Evolutionary conservation across 139 green algal genomes (phyloP).

Genomic region (Picochlorum sp.): DNA sequence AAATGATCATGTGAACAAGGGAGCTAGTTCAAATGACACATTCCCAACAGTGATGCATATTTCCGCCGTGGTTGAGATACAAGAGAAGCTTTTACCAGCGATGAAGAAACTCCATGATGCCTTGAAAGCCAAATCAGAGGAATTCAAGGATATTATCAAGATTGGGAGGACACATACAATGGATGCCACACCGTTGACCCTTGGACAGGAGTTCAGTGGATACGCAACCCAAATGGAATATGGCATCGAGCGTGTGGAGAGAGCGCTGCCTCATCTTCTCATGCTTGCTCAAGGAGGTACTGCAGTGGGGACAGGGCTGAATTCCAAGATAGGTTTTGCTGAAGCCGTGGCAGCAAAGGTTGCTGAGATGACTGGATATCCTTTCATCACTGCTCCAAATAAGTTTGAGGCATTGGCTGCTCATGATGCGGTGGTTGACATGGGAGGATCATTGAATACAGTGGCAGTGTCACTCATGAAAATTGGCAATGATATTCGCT

Average conservation of each 20-base stretch:
- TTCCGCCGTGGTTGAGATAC: conserved; percentile 62
- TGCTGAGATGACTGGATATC: conserved; percentile 70
- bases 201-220: conserved; percentile 91
- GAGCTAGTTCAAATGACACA: conserved; percentile 92
- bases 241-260: conserved; percentile 59
- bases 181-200: conserved; percentile 88
- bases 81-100: conserved; percentile 57
- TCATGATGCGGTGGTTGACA: conserved; percentile 84
- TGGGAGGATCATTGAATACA: conserved; percentile 79
- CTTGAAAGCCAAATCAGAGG: conserved; percentile 57
- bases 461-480: conserved; percentile 89
- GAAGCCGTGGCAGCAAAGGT: conserved; percentile 64
- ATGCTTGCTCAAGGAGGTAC: conserved; percentile 87
- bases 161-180: conserved; percentile 92
- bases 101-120: conserved; percentile 59
- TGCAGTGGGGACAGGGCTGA: conserved; percentile 93
- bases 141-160: conserved; percentile 88
- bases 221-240: conserved; percentile 82
- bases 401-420: conserved; percentile 96
- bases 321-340: conserved; percentile 75
- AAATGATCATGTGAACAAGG: conserved; percentile 97
- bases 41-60: conserved; percentile 97
- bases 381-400: conserved; percentile 87
- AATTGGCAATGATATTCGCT: conserved; percentile 81
- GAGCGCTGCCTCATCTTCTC: conserved; percentile 60